Conservation (phyloP, 805 yeast species). For the Candida parachauliodes region DNA sequence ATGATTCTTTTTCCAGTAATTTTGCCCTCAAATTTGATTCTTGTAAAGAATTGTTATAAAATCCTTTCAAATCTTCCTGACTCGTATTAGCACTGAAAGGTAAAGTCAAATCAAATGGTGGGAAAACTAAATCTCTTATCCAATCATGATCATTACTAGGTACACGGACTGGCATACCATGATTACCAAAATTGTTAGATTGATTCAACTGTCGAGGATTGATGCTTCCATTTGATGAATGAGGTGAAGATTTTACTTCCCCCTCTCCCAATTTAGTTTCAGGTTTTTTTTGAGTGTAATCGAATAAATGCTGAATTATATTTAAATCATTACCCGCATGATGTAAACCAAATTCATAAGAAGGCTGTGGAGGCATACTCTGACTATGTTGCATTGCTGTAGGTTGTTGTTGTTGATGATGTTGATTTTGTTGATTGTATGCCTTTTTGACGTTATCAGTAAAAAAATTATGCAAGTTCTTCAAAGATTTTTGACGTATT, state of each 20-base stretch:
- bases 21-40: conserved; percentile 1
- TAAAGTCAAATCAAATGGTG: conserved; percentile 61
- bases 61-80: conserved; percentile 8
- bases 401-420: no score
- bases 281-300: conserved; percentile 3
- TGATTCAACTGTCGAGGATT: conserved; percentile 8
- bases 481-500: conserved; percentile 12
- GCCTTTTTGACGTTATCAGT: conserved; percentile 12
- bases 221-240: conserved; percentile 3
- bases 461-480: conserved; percentile 15
- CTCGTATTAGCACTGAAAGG: conserved; percentile 7
- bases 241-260: conserved; percentile 1
- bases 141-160: conserved; percentile 45
- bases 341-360: conserved; percentile 22
- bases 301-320: conserved; percentile 10
- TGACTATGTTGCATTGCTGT: conserved; percentile 5
- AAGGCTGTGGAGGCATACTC: conserved; percentile 5
- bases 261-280: background rate
- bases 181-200: conserved; percentile 10
- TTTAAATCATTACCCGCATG: conserved; percentile 19
- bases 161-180: conserved; percentile 11
- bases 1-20: conserved; percentile 4
- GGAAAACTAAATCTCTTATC: conserved; percentile 66
- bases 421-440: no score
- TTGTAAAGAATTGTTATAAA: conserved; percentile 7